Base-by-base conservation (phyloP, 108 stramenopile species). In the Seminavis robusta region DNA sequence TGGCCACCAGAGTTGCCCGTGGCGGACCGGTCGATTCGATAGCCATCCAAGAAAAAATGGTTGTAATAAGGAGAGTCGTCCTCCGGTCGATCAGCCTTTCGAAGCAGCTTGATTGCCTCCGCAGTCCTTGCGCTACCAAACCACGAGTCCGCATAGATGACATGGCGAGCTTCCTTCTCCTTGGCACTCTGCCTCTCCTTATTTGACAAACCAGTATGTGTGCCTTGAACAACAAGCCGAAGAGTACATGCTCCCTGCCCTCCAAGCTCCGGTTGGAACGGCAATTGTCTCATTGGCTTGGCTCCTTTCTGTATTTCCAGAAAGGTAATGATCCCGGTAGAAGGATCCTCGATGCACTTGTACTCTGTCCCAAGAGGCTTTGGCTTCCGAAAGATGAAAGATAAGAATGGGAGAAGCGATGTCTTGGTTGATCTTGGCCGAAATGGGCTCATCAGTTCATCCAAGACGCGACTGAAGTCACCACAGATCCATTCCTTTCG, bases 291-390 rank as follows among this genome's bases (percentile, higher is more conserved):
- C 42, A 43, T 43, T 5, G 42, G 42, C 20, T 10, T 21, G 20
- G 17, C 23, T 15, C 42, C 42, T 43, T 43, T 21, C n/a, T 43
- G 15, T 11, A 43, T 43, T 5, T 43, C 42, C 17, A 43, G 42
- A 21, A 43, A 43, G 42, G 21, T 16, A 6, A 57, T 21, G 11
- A 21, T 26, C 9, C 43, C 30, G 10, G 47, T 49, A 7, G 11
- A 7, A 19, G 30, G n/a, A n/a, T n/a, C 7, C 17, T 29, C 21
- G 8, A 17, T 25, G n/a, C n/a, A n/a, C n/a, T n/a, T n/a, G n/a
- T n/a, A n/a, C n/a, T 60, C 47, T 23, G 59, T 60, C 15, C 59
- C 59, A 2, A 60, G 47, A 33, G 46, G 46, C 29, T 50, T 45
- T 4, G 59, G 59, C 28, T 60, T 60, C 4, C 47, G 16, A 5